Conservation (phyloP, 1,284 basidiomycete genomes). For the Microbotryum lychnidis-dioicae region DNA sequence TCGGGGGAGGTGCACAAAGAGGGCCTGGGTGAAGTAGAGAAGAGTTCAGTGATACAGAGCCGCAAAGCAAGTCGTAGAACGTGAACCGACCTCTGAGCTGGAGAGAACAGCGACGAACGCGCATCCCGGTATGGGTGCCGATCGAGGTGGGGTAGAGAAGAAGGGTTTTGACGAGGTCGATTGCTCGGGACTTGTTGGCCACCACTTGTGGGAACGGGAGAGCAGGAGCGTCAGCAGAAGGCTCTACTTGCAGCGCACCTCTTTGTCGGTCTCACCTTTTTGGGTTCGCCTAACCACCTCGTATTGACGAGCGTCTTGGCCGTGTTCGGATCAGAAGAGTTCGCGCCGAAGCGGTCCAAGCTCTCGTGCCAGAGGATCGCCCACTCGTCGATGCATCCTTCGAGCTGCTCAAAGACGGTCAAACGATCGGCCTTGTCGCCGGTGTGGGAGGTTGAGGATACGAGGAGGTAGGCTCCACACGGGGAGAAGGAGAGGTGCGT, state of each 20-base stretch:
- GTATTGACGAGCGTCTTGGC: constrained; percentile 10
- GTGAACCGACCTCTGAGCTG: constrained; percentile 15
- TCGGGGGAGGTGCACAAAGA: constrained; percentile 21
- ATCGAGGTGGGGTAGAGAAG: constrained; percentile 18
- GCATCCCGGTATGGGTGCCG: constrained; percentile 14
- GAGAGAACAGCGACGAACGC: constrained; percentile 26
- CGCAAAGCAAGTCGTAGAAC: not conserved
- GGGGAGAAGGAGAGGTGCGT: constrained; percentile 19
- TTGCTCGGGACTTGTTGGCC: constrained; percentile 3
- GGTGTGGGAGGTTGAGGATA: not conserved
- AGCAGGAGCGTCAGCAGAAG: not conserved
- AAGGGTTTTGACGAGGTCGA: constrained; percentile 10
- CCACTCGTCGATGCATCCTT: constrained; percentile 23
- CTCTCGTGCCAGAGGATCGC: constrained; percentile 13
- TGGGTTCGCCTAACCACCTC: constrained; percentile 22
- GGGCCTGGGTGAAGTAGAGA: constrained; percentile 1
- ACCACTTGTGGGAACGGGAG: constrained; percentile 15
- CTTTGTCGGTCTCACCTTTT: constrained; percentile 4
- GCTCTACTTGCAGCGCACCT: not conserved
- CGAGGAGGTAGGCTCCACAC: constrained; percentile 15
- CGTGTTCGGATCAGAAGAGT: not conserved
- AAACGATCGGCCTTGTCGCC: constrained; percentile 4
- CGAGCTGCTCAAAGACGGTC: constrained; percentile 23
- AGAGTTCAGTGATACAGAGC: not conserved
- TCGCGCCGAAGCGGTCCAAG: constrained; percentile 7